Conservation (phyloP, 441 rosid species). For the Mallotus repandus region DNA sequence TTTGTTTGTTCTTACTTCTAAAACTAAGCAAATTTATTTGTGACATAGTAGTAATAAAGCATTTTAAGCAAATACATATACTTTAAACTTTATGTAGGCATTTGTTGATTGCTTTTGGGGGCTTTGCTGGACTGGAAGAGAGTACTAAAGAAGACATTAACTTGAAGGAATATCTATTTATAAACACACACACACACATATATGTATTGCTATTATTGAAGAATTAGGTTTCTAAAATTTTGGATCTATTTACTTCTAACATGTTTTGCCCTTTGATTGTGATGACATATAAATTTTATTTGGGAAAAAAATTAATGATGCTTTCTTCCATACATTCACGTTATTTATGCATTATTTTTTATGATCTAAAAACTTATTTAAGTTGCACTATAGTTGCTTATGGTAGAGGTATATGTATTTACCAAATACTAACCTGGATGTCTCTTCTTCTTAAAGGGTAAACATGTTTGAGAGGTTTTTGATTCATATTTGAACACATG, state of each 20-base stretch:
- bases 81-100: conserved; percentile 48
- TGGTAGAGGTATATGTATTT: not conserved
- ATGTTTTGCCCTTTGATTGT: not conserved
- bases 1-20: not conserved
- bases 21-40: not conserved
- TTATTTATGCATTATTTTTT: not conserved
- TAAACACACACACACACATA: not conserved
- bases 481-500: conserved; percentile 80
- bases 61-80: conserved; percentile 1
- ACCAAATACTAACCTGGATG: conserved; percentile 7
- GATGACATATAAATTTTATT: not conserved
- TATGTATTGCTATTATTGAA: not conserved
- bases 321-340: not conserved
- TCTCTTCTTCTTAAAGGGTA: conserved; percentile 49
- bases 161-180: conserved; percentile 49
- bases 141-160: conserved; percentile 66
- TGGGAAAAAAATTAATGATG: not conserved
- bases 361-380: not conserved
- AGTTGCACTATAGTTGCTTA: not conserved
- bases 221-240: not conserved
- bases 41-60: not conserved
- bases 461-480: conserved; percentile 59
- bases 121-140: conserved; percentile 96
- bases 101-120: conserved; percentile 92
- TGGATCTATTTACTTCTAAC: not conserved